Conservation (phyloP, 805 yeast genomes). For the Wickerhamomyces subpelliculosus region DNA sequence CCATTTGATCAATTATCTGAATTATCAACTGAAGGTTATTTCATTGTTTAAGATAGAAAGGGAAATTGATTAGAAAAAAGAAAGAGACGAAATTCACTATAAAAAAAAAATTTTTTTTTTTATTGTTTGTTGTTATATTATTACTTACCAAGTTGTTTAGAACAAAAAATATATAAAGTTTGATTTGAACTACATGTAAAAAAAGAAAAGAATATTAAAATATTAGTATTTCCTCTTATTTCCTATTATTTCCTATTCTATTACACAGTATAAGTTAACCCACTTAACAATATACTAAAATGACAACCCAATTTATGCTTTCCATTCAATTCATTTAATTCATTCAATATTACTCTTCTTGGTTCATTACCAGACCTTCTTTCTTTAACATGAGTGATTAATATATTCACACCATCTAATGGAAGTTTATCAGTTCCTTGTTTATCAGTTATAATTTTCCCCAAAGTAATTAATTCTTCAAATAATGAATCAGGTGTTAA, state of each 20-base stretch:
- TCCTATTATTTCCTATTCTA: no score
- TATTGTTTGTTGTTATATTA: no score
- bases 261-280: slow-evolving; percentile 33
- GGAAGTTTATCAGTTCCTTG: not conserved
- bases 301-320: slow-evolving; percentile 32
- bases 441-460: slow-evolving; percentile 8
- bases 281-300: slow-evolving; percentile 50
- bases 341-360: slow-evolving; percentile 41
- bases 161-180: no score
- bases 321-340: slow-evolving; percentile 41
- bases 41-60: slow-evolving; percentile 31
- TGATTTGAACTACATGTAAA: no score
- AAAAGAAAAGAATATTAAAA: no score
- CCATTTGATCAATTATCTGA: slow-evolving; percentile 64
- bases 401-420: slow-evolving; percentile 16
- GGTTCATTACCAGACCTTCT: slow-evolving; percentile 41
- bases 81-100: not conserved
- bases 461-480: slow-evolving; percentile 39
- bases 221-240: no score
- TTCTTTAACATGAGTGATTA: slow-evolving; percentile 42
- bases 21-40: slow-evolving; percentile 52
- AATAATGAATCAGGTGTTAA: slow-evolving; percentile 61
- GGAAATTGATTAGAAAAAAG: not conserved
- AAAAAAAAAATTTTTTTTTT: no score
- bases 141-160: no score